phyloP scores from a whole-genome alignment of 139 green algal species.

The Haematococcus lacustris region DNA sequence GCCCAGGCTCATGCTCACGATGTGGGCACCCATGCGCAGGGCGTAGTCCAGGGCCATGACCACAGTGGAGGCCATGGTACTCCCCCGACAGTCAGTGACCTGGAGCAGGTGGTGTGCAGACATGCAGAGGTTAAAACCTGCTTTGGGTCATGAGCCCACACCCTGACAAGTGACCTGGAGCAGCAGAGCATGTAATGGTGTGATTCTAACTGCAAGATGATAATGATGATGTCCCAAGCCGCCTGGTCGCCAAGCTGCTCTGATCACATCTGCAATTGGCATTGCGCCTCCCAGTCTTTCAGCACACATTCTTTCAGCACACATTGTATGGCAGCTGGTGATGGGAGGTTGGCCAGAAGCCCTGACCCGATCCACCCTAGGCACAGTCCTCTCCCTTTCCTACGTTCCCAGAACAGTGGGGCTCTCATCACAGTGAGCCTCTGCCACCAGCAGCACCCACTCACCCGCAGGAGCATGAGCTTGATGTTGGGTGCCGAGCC shows the following conservation, averaged over 20 bases:
- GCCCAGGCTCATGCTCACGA: too few species aligned
- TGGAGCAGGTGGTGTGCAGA: too few species aligned
- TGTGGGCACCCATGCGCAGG: conserved; percentile 9
- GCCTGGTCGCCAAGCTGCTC: too few species aligned
- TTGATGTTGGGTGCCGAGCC: conserved; percentile 5
- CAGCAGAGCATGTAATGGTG: neutral
- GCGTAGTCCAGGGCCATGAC: conserved; percentile 19
- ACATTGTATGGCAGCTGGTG: neutral
- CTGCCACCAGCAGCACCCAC: too few species aligned
- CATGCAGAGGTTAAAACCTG: too few species aligned
- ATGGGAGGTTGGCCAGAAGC: neutral
- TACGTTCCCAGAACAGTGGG: neutral
- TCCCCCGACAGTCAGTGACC: conserved; percentile 14
- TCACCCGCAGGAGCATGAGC: conserved; percentile 20
- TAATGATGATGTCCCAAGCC: too few species aligned
- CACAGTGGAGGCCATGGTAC: conserved; percentile 5
- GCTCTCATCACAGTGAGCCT: too few species aligned
- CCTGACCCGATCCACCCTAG: neutral
- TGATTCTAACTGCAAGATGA: neutral
- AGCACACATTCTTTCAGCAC: neutral
- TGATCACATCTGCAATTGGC: neutral
- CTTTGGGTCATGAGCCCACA: neutral
- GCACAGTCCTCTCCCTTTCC: neutral
- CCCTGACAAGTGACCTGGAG: neutral
- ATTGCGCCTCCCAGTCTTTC: too few species aligned